These are phyloP conservation scores for Aspergillus neoniger DNA, from an alignment of 2,329 filamentous ascomycete genomes.

Conservation along the genomic window DNA sequence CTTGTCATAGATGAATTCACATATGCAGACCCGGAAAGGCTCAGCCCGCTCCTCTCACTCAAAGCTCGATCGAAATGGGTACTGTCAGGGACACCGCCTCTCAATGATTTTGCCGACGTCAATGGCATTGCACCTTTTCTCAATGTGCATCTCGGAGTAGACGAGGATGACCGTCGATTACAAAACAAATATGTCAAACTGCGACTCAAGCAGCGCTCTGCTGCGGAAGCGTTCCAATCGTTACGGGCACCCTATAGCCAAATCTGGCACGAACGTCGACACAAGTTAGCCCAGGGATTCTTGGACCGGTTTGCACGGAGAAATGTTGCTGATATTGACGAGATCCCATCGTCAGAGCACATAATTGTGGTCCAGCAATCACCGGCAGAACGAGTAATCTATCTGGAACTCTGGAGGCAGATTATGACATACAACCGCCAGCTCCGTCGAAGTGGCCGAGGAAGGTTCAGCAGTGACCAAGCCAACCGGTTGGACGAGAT, in stretches of 20 bases:
- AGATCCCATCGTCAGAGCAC: slow-evolving; percentile 49
- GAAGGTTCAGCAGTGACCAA: slow-evolving; percentile 30
- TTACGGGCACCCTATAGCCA: slow-evolving; percentile 53
- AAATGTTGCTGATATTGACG: slow-evolving; percentile 47
- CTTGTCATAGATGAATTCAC: slow-evolving; percentile 67
- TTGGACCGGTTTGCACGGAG: slow-evolving; percentile 55
- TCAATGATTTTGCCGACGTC: slow-evolving; percentile 61
- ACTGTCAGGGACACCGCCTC: slow-evolving; percentile 63
- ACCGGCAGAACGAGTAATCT: slow-evolving; percentile 54
- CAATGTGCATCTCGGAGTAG: slow-evolving; percentile 56
- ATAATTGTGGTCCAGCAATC: slow-evolving; percentile 49
- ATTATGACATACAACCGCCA: slow-evolving; percentile 55
- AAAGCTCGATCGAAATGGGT: slow-evolving; percentile 60
- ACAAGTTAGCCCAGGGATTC: slow-evolving; percentile 57
- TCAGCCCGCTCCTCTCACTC: slow-evolving; percentile 49
- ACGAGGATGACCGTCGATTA: slow-evolving; percentile 51
- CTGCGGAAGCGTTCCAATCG: slow-evolving; percentile 58
- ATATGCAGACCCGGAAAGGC: slow-evolving; percentile 51
- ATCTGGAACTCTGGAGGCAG: slow-evolving; percentile 58
- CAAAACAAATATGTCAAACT: slow-evolving; percentile 50
- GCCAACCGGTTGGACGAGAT: slow-evolving; percentile 48
- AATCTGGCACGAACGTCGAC: slow-evolving; percentile 55
- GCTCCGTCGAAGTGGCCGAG: slow-evolving; percentile 27
- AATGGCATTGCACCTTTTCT: slow-evolving; percentile 61
- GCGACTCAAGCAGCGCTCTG: slow-evolving; percentile 30